Base-by-base conservation (phyloP, 495 filamentous ascomycete species). In the Talaromyces adpressus region DNA sequence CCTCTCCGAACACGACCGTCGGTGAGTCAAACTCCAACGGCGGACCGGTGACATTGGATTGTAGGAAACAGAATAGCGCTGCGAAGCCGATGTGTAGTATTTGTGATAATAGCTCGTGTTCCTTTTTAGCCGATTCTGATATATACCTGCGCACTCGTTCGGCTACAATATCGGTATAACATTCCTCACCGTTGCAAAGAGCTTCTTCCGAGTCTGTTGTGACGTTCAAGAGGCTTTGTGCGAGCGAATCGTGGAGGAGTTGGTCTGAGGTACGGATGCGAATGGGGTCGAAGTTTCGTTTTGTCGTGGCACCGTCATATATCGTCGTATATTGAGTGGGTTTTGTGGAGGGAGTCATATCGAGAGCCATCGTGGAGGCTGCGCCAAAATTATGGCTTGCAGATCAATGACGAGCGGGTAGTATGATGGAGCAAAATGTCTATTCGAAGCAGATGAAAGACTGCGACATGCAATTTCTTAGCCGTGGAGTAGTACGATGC, bases 41-140 rank as follows among this genome's bases (percentile, higher is more conserved):
- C 23, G 93, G 95, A 0, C 94, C 94, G 14, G 94, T 97, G 59
- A 97, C 89, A 72, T 91, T 98, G 1, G 87, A 87, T 67, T 98
- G 94, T 22, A 97, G 72, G 72, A 98, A 98, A n/a, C 85, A 84
- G 68, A 90, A 82, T 22, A 97, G 79, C 0, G 91, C 87, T 1
- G 88, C 87, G 16, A 89, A 75, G 20, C 85, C 92, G 52, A 94
- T 75, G 23, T 82, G 73, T 53, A 88, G 72, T 32, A 86, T 36
- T 57, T 77, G 77, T 6, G 76, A 80, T 57, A 62, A 20, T 34
- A 73, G 59, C 20, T 66, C 76, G 52, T 73, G 69, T 16, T 68
- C 53, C 54, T 73, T 63, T 4, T 73, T 67, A 22, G 66, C 62
- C 4, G 70, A 65, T 52, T 72, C 71, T 5, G 71, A 68, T 51